Base-by-base conservation (phyloP, 208 protist genomes). In the Crithidia thermophila region DNA sequence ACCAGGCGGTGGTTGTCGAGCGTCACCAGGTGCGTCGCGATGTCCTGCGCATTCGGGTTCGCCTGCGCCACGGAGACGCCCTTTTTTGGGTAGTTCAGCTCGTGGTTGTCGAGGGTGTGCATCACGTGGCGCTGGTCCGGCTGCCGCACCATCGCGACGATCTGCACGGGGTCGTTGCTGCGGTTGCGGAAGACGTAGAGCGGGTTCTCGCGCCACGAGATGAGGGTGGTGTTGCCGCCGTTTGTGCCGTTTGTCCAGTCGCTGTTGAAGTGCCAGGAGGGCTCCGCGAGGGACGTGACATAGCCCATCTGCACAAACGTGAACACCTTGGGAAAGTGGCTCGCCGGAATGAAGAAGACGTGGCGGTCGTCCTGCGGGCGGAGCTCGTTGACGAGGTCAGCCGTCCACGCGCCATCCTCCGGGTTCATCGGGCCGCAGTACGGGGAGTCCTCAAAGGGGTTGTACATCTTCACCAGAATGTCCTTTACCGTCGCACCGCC, bases 21-120 rank as follows among this genome's bases (percentile, higher is more conserved):
- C 1, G 88, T 94, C 36, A 94, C 75, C 25, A 94, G 74, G 73
- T 94, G 88, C 0, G 84, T 94, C 5, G 85, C 77, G 30, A 90
- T 78, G 18, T 67, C 79, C 21, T 62, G 64, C 28, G 61, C 75
- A 31, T 59, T 83, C 49, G n/a, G n/a, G n/a, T n/a, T n/a, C n/a
- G n/a, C n/a, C n/a, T 87, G 70, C 21, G 80, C 82, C n/a, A 94
- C 56, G 5, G 88, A 69, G 0, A 90, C 37, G 23, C 83, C 82
- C 43, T 82, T 86, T 49, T 87, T 73, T 27, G 90, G 79, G 75
- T 94, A 91, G 57, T 80, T 75, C 25, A 81, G 65, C 47, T 87
- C 76, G 13, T 72, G 65, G 43, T 87, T 74, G 13, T 72, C 69
- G 18, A 89, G 31, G 25, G 77, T 70, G 67, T 94, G 84, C n/a